Percentiles rank a stretch among this genome's conserved stretches.
These are phyloP conservation scores for Cytospora mali DNA, from an alignment of 2,329 filamentous ascomycete species.

Conservation along the genomic window DNA sequence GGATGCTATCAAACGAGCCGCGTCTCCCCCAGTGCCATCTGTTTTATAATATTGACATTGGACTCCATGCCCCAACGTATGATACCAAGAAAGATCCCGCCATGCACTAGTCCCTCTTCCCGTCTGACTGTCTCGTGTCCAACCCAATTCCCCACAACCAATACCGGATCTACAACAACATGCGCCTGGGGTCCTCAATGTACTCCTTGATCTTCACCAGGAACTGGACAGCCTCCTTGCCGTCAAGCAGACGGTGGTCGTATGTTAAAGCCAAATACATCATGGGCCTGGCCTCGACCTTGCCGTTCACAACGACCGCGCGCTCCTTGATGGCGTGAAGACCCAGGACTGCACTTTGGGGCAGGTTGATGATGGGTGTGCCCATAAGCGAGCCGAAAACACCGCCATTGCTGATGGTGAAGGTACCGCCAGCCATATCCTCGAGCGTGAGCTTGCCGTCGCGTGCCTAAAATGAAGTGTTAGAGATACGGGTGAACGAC, in stretches of 20 bases:
- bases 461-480: constrained; percentile 64
- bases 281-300: constrained; percentile 97
- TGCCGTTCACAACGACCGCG: constrained; percentile 85
- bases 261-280: constrained; percentile 99
- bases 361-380: constrained; percentile 97
- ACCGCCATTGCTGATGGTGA: constrained; percentile 96
- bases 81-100: constrained; percentile 15
- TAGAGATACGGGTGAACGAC: not conserved
- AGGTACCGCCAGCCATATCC: constrained; percentile 98
- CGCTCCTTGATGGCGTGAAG: constrained; percentile 97
- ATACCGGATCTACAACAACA: constrained; percentile 65
- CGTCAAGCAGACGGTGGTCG: constrained; percentile 93
- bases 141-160: not conserved
- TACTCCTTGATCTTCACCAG: constrained; percentile 97
- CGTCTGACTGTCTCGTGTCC: not conserved
- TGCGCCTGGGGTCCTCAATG: constrained; percentile 91
- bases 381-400: constrained; percentile 98
- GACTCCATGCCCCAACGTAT: constrained; percentile 14
- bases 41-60: constrained; percentile 29
- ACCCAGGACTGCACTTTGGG: constrained; percentile 88
- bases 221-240: constrained; percentile 94
- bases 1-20: not conserved
- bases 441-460: constrained; percentile 97
- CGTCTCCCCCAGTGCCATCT: constrained; percentile 14
- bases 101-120: not conserved